A percentile compares a stretch with the other conserved stretches of the same genome.
Conservation (phyloP, 2,329 filamentous ascomycete genomes). For the Phyllosticta citribraziliensis region DNA sequence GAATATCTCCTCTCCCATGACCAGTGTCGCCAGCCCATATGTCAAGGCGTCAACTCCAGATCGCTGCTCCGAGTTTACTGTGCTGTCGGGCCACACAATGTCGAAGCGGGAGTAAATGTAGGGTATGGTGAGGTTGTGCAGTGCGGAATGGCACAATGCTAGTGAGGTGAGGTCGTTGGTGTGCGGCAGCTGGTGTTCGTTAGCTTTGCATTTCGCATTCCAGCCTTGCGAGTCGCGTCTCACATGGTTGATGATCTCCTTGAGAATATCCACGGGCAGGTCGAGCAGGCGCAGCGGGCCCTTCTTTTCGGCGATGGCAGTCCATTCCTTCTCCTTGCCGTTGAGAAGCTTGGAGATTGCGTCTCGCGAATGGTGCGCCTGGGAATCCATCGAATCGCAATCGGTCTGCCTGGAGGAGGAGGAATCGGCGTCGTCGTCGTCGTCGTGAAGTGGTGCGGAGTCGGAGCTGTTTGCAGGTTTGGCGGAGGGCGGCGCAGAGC, state of each 20-base stretch:
- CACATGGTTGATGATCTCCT: conserved; percentile 70
- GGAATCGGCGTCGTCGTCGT: not conserved
- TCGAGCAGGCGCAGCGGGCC: conserved; percentile 59
- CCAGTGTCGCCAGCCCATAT: conserved; percentile 70
- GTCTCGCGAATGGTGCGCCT: conserved; percentile 16
- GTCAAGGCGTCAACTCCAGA: conserved; percentile 73
- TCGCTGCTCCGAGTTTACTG: conserved; percentile 52
- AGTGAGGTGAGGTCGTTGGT: conserved; percentile 74
- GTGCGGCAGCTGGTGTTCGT: conserved; percentile 54
- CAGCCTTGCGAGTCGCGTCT: not conserved
- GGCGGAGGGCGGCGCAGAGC: not conserved
- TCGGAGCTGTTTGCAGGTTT: not conserved
- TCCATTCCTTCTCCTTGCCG: conserved; percentile 33
- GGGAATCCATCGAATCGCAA: conserved; percentile 4
- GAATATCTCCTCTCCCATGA: conserved; percentile 60
- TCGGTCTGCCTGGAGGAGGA: not conserved
- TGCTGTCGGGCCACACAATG: conserved; percentile 75
- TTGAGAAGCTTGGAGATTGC: conserved; percentile 38
- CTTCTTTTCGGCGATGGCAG: conserved; percentile 32
- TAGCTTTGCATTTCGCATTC: conserved; percentile 6
- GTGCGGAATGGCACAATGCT: conserved; percentile 65
- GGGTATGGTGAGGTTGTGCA: conserved; percentile 65
- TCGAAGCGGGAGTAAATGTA: conserved; percentile 79
- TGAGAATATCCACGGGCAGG: conserved; percentile 67
- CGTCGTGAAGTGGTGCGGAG: not conserved